Evolutionary conservation across 805 yeast species (phyloP).

Genomic region (Candida loeiensis): DNA sequence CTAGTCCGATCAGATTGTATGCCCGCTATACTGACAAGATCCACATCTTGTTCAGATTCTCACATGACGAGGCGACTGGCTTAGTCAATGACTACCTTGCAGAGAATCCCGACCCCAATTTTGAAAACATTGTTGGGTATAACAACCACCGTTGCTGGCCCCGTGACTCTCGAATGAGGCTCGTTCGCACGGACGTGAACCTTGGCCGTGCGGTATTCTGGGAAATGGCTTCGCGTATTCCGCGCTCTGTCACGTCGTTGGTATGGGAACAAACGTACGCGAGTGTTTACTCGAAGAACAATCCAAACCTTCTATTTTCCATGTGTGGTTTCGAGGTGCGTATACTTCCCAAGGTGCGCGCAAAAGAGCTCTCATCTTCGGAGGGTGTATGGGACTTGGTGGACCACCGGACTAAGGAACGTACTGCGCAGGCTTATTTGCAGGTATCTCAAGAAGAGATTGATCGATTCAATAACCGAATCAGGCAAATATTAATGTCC

Average conservation of each 20-base stretch:
- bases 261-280: constrained; percentile 80
- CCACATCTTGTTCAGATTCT: constrained; percentile 73
- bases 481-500: constrained; percentile 88
- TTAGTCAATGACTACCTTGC: constrained; percentile 70
- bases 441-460: constrained; percentile 82
- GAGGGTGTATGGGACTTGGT: constrained; percentile 94
- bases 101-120: constrained; percentile 91
- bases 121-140: constrained; percentile 80
- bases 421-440: constrained; percentile 84
- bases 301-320: constrained; percentile 81
- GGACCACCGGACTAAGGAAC: constrained; percentile 66
- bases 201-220: constrained; percentile 89
- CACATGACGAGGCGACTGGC: constrained; percentile 68
- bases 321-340: constrained; percentile 96
- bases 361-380: constrained; percentile 43
- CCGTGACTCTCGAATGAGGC: constrained; percentile 81
- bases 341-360: constrained; percentile 70
- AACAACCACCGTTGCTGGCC: constrained; percentile 95
- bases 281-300: constrained; percentile 86
- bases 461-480: constrained; percentile 73
- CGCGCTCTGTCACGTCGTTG: constrained; percentile 65
- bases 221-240: constrained; percentile 81
- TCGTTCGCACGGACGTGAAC: constrained; percentile 87
- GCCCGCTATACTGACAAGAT: constrained; percentile 80
- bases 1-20: constrained; percentile 77